These are phyloP conservation scores for Craspedostauros australis DNA, from an alignment of 108 stramenopile genomes.

Conservation along the genomic window DNA sequence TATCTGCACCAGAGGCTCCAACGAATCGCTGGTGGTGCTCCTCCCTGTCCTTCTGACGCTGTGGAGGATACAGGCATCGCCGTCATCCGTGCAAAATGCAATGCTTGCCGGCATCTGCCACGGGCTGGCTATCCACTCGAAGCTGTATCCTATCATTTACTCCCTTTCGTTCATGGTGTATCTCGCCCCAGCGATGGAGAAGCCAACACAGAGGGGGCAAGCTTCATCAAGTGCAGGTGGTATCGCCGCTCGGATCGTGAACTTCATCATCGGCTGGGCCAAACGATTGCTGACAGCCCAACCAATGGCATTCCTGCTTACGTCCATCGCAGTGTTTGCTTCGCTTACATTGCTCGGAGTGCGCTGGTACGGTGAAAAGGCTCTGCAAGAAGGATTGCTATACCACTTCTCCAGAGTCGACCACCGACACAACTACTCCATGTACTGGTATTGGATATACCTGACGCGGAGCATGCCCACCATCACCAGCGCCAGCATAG, in stretches of 20 bases:
- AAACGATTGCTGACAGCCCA: slow-evolving; percentile 19
- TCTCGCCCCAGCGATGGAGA: slow-evolving; percentile 30
- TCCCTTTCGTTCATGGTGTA: slow-evolving; percentile 68
- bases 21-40: slow-evolving; percentile 79
- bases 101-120: slow-evolving; percentile 64
- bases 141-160: slow-evolving; percentile 85
- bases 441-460: slow-evolving; percentile 87
- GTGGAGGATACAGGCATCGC: slow-evolving; percentile 5
- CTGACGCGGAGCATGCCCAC: slow-evolving; percentile 50
- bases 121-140: slow-evolving; percentile 78
- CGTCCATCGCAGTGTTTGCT: slow-evolving; percentile 47
- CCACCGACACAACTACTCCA: slow-evolving; percentile 73
- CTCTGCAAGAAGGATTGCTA: slow-evolving; percentile 81
- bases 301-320: slow-evolving; percentile 54
- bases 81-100: slow-evolving; percentile 20
- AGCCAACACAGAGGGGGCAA: neutral
- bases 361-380: slow-evolving; percentile 61
- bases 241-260: slow-evolving; percentile 10
- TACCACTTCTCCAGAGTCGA: slow-evolving; percentile 95
- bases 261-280: slow-evolving; percentile 24
- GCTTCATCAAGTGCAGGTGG: neutral
- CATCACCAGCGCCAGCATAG: neutral
- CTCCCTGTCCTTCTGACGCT: slow-evolving; percentile 78
- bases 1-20: slow-evolving; percentile 89
- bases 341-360: slow-evolving; percentile 53